Conservation (phyloP, 2,329 filamentous ascomycete species). For the Ophiostoma sp. region DNA sequence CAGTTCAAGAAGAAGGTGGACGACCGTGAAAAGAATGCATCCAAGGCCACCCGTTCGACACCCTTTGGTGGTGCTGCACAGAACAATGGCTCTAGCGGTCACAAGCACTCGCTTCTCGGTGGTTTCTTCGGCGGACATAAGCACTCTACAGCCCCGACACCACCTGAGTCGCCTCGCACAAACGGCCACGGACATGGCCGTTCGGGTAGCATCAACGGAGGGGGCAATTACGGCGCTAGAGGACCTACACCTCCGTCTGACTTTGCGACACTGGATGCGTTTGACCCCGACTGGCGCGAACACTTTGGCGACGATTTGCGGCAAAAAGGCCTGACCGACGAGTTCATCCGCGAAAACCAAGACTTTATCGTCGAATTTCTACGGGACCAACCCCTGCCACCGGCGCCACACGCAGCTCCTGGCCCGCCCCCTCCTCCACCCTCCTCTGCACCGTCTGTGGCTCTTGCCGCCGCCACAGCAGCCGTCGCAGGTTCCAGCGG, state of each 20-base stretch:
- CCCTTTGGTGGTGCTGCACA: constrained; percentile 56
- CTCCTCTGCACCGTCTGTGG: constrained; percentile 30
- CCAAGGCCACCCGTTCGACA: constrained; percentile 74
- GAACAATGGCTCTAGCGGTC: constrained; percentile 33
- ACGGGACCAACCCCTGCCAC: constrained; percentile 44
- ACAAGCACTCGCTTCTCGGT: constrained; percentile 48
- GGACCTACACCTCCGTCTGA: constrained; percentile 43
- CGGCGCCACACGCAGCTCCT: constrained; percentile 23
- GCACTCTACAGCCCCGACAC: constrained; percentile 46
- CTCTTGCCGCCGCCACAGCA: constrained; percentile 31
- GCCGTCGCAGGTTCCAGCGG: constrained; percentile 30
- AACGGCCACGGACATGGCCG: constrained; percentile 34
- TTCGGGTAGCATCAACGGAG: constrained; percentile 35
- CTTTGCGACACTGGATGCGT: constrained; percentile 57
- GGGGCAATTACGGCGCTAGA: constrained; percentile 3
- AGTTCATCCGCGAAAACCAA: constrained; percentile 62
- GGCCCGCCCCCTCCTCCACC: constrained; percentile 17
- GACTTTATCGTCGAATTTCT: constrained; percentile 63
- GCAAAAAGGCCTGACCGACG: constrained; percentile 58
- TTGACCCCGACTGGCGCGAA: constrained; percentile 60
- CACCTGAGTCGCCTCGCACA: constrained; percentile 51
- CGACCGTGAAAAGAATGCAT: constrained; percentile 90
- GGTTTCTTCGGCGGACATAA: constrained; percentile 51
- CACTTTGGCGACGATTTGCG: constrained; percentile 60
- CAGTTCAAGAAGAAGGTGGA: constrained; percentile 97